Evolutionary conservation across 345 rosid species (phyloP), one percentile per base, ranked within the genome.

Genomic region (Streptanthus diversifolius): DNA sequence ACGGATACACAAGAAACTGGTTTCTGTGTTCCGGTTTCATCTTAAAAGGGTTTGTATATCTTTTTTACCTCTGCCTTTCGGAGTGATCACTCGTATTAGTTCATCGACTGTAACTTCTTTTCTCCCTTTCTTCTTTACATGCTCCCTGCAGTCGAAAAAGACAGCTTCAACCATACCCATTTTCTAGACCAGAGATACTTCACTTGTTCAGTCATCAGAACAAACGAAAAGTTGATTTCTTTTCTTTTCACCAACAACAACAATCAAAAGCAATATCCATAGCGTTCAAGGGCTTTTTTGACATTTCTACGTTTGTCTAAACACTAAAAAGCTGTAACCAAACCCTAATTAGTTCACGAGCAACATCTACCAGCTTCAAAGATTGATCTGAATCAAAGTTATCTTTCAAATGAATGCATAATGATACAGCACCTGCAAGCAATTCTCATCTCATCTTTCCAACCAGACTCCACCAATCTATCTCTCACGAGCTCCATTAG

Each of bases 381-480:
- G 62, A 72, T 21, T 72, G 44, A 52, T 39, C 10, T 30, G 45
- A 62, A 63, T 39, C 63, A 51, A 40, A 19, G 17, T 35, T 39
- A 14, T 36, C 25, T 5, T 10, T 12, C n/a, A 33, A 27, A 27
- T 1, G 22, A 24, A 70, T 47, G 4, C 0, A 14, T 43, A 17
- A 36, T 8, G 13, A 48, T 9, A 57, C 5, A 70, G 43, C 60
- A 86, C 96, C 96, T 90, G 96, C 93, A 88, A 72, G 84, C 87
- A 65, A 86, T 81, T 68, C 82, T 84, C 92, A 90, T 84, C 43
- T 86, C 93, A 77, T 90, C 97, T 73, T 82, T 86, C 97, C 97
- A 86, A 18, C 92, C 96, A 73, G 87, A 88, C 32, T 90, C 97
- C 47, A 85, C 68, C 71, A 90, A 86, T 78, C 84, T 85, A 59